Base-by-base conservation (phyloP, 2,329 filamentous ascomycete species). In the Cercospora brassicicola region DNA sequence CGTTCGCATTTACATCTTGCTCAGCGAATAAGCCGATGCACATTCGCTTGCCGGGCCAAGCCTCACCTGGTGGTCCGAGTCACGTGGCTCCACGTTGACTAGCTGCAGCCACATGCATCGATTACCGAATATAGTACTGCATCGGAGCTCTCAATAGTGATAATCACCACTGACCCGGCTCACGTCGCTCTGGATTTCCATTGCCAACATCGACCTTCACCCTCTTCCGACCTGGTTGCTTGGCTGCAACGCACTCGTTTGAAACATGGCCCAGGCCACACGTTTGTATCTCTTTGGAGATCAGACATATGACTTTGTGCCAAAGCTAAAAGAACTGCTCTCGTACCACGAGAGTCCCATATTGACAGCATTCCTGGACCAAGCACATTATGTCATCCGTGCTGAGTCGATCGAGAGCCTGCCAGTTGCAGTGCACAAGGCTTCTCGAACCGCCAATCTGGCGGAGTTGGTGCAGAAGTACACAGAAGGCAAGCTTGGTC, bases 241-340 rank as follows among this genome's bases (percentile, higher is more conserved):
- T 48, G 45, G 45, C 18, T 20, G 45, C 45, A 13, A 11, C 45
- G 45, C 45, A 48, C 10, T 48, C 45, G 9, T 48, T 48, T 48
- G 45, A 48, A 48, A 10, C 45, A 48, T 48, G 45, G 45, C 45
- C 4, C 45, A 48, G 45, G 45, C 45, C 45, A 48, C 45, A 20
- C 45, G 45, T 23, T 10, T 48, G 63, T 72, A 70, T 64, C 64
- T 73, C 42, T 73, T 73, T 62, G 71, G 71, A 6, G 70, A 73
- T 64, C 70, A 72, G 59, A 72, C 71, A 26, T 69, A 57, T 48
- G 70, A 73, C 31, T 56, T 56, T 7, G 28, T 56, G 11, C 53
- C 53, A 31, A 31, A 56, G 11, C 26, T 56, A 7, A 28, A 18
- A 7, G 53, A 56, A 56, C 23, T 56, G 13, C 53, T 56, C 53